Evolutionary conservation across 202 grass and related monocot species (phyloP).

Genomic region (Zoysia matrella): DNA sequence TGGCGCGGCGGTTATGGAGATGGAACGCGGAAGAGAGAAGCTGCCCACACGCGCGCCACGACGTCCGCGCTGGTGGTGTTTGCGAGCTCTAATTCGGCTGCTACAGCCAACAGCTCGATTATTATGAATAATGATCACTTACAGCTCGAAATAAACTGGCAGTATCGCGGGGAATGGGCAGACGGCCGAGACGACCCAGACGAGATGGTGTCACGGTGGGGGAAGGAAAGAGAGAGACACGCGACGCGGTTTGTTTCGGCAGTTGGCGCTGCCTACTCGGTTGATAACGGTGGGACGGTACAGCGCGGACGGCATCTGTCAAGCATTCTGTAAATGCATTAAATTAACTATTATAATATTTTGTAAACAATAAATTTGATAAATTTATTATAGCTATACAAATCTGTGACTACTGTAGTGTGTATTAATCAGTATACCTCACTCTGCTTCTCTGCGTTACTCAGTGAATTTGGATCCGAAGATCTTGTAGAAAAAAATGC

Average conservation of each 20-base stretch:
- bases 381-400: no score
- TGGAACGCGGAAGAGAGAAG: constrained; percentile 1
- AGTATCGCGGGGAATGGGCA: background rate
- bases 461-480: no score
- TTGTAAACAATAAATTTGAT: no score
- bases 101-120: constrained; percentile 4
- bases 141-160: background rate
- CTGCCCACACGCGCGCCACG: constrained; percentile 44
- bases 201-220: background rate
- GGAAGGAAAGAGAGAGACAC: background rate
- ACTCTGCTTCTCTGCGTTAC: no score
- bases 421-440: no score
- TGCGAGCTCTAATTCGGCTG: background rate
- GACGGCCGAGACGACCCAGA: background rate
- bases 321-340: no score
- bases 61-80: constrained; percentile 38
- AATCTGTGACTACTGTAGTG: no score
- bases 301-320: no score
- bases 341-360: no score
- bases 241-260: background rate
- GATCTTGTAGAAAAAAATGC: no score
- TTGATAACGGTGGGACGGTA: background rate
- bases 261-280: background rate
- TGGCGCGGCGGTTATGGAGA: background rate
- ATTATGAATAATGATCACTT: background rate